Evolutionary conservation across 805 yeast species (phyloP).

Genomic region (Kodamaea restingae): DNA sequence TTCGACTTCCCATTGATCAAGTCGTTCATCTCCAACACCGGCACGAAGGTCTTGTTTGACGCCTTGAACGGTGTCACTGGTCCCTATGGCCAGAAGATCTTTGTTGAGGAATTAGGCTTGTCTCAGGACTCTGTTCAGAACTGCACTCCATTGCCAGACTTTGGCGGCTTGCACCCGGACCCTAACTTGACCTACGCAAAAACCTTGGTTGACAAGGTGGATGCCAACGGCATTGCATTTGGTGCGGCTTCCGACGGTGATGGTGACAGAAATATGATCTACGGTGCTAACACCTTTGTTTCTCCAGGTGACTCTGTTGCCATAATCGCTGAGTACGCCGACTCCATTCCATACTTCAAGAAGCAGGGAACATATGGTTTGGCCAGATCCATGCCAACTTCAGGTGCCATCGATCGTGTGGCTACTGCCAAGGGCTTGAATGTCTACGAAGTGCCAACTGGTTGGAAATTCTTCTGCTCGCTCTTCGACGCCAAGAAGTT

Average conservation of each 20-base stretch:
- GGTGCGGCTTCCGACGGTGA: slow-evolving; percentile 99
- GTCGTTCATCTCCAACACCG: slow-evolving; percentile 52
- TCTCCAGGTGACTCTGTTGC: slow-evolving; percentile 99
- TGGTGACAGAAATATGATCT: slow-evolving; percentile 98
- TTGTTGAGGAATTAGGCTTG: slow-evolving; percentile 79
- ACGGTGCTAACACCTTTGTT: slow-evolving; percentile 90
- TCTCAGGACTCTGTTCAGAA: slow-evolving; percentile 72
- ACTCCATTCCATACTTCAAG: slow-evolving; percentile 83
- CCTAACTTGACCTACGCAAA: slow-evolving; percentile 94
- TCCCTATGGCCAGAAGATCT: slow-evolving; percentile 85
- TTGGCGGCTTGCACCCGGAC: slow-evolving; percentile 97
- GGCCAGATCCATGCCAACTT: slow-evolving; percentile 97
- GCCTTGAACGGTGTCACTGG: slow-evolving; percentile 95
- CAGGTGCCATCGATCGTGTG: slow-evolving; percentile 89
- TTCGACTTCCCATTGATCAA: slow-evolving; percentile 84
- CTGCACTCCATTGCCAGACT: slow-evolving; percentile 75
- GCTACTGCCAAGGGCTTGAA: slow-evolving; percentile 72
- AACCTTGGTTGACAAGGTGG: slow-evolving; percentile 84
- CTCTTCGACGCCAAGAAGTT: slow-evolving; percentile 88
- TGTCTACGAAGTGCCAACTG: slow-evolving; percentile 95
- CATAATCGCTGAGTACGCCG: slow-evolving; percentile 90
- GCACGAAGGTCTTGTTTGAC: slow-evolving; percentile 71
- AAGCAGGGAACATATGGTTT: slow-evolving; percentile 84
- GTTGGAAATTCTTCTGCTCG: slow-evolving; percentile 98
- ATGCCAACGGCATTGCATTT: slow-evolving; percentile 72